These are phyloP conservation scores for Trichoderma reesei DNA, from an alignment of 495 filamentous ascomycete species.

Conservation along the genomic window DNA sequence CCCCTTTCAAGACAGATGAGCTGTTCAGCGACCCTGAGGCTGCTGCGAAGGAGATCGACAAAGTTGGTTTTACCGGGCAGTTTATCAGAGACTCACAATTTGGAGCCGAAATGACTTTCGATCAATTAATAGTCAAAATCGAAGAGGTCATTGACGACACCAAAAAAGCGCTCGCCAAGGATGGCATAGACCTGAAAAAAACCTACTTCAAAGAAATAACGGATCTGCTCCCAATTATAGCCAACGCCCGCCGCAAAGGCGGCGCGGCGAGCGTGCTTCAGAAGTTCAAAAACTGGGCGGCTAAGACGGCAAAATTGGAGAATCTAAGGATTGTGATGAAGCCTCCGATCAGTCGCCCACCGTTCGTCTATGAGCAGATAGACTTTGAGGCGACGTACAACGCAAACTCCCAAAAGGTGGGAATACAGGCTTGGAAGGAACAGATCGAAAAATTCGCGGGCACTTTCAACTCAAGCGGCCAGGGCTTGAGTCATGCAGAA, in stretches of 20 bases:
- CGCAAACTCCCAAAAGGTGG: not conserved
- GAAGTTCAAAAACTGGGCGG: not conserved
- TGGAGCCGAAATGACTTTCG: no score
- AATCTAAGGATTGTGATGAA: not conserved
- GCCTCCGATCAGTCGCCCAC: not conserved
- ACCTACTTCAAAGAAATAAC: not conserved
- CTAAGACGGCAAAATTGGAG: not conserved
- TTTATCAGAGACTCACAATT: no score
- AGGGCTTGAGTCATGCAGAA: not conserved
- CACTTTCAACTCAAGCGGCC: not conserved
- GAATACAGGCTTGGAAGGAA: not conserved
- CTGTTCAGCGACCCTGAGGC: no score
- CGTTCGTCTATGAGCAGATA: not conserved
- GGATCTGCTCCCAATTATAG: not conserved
- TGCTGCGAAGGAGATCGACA: no score
- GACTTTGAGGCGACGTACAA: not conserved
- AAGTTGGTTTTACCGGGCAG: no score
- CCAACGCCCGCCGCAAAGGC: not conserved
- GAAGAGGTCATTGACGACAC: not conserved
- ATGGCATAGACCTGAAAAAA: not conserved
- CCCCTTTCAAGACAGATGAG: no score
- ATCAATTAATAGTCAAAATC: no score
- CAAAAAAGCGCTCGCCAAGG: not conserved
- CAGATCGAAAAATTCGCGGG: not conserved
- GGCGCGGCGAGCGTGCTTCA: not conserved